Conservation (phyloP, 2,329 filamentous ascomycete genomes). For the Cordyceps cicadae region DNA sequence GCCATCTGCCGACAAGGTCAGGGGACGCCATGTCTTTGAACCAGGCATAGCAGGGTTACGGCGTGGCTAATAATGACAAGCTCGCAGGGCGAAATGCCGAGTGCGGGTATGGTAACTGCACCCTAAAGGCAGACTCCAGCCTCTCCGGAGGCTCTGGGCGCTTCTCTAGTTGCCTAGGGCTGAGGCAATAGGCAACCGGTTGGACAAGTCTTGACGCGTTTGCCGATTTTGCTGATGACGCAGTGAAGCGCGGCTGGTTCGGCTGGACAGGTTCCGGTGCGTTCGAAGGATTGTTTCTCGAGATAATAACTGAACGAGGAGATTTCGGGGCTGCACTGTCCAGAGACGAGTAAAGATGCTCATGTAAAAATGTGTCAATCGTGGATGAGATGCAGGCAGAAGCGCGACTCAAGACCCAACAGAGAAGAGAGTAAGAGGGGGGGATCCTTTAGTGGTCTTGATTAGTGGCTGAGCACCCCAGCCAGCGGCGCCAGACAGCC, state of each 20-base stretch:
- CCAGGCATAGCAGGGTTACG: constrained; percentile 20
- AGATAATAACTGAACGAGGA: no score
- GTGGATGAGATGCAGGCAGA: constrained; percentile 14
- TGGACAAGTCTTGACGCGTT: not conserved
- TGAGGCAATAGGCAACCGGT: not conserved
- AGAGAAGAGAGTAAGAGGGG: not conserved
- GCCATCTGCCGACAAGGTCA: constrained; percentile 33
- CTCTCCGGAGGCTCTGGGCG: not conserved
- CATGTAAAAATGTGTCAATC: not conserved
- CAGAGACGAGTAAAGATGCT: not conserved
- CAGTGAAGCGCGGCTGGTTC: no score
- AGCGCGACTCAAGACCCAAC: not conserved
- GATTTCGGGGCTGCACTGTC: no score
- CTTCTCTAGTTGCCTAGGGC: not conserved
- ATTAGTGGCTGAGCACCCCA: not conserved
- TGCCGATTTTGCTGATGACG: not conserved
- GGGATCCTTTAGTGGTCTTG: not conserved
- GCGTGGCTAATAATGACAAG: not conserved
- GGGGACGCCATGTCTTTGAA: constrained; percentile 37
- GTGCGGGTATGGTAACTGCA: no score
- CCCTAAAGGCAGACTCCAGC: not conserved
- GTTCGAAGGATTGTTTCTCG: no score
- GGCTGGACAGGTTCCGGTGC: no score
- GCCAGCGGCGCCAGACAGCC: not conserved
- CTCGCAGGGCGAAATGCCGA: not conserved